Conservation (phyloP, 768 basidiomycete genomes). For the Amanita molliuscula region DNA sequence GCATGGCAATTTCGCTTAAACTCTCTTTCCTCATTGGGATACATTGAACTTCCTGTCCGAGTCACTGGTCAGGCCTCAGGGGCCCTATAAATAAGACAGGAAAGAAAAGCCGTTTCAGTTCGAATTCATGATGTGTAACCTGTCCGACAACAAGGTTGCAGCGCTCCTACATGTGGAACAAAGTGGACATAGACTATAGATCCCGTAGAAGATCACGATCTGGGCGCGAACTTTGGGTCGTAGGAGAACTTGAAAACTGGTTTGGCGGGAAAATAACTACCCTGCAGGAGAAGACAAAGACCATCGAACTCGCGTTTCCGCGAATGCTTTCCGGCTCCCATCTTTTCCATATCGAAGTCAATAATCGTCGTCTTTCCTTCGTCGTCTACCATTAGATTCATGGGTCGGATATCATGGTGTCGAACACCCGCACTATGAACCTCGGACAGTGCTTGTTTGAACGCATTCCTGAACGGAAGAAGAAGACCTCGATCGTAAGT, state of each 20-base stretch:
- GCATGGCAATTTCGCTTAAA: too few relatives aligned
- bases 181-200: background rate
- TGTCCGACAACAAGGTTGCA: too few relatives aligned
- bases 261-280: background rate
- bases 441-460: background rate
- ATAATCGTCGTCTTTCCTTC: background rate
- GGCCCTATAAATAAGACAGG: too few relatives aligned
- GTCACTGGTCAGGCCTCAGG: too few relatives aligned
- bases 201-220: background rate
- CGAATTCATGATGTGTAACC: too few relatives aligned
- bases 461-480: background rate
- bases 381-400: background rate
- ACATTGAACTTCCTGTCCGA: too few relatives aligned
- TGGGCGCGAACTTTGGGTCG: background rate
- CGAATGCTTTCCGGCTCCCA: background rate
- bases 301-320: background rate
- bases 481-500: too few relatives aligned
- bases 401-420: background rate
- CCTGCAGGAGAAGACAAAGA: background rate
- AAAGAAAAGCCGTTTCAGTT: too few relatives aligned
- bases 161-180: too few relatives aligned
- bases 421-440: background rate
- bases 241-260: background rate
- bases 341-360: slow-evolving; percentile 1
- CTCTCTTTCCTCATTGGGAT: too few relatives aligned